Percentiles rank a stretch among this genome's conserved stretches.
These are phyloP conservation scores for Sporothrix curviconia DNA, from an alignment of 2,329 filamentous ascomycete species.

Conservation along the genomic window DNA sequence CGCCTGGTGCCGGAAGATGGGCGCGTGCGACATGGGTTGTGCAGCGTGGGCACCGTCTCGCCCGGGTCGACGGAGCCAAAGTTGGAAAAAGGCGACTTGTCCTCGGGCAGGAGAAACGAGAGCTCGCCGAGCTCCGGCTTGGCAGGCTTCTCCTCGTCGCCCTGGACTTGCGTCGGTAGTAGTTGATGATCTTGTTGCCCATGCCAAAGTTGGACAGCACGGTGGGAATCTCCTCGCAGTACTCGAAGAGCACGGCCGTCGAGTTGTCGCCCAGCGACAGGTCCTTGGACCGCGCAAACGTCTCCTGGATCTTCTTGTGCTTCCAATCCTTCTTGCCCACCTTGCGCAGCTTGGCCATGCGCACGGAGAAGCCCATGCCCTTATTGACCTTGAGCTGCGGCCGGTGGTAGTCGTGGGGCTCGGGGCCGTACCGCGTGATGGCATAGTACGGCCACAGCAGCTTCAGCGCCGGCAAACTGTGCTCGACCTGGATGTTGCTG, in stretches of 20 bases:
- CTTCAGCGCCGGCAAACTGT: conserved; percentile 84
- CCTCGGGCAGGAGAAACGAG: conserved; percentile 79
- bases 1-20: conserved; percentile 79
- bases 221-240: conserved; percentile 87
- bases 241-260: conserved; percentile 81
- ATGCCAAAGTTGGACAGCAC: conserved; percentile 96
- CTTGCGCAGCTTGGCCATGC: conserved; percentile 60
- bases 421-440: conserved; percentile 65
- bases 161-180: conserved; percentile 79
- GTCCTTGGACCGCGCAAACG: conserved; percentile 75
- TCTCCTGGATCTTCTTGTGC: conserved; percentile 67
- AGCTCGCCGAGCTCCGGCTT: conserved; percentile 85
- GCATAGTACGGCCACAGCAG: conserved; percentile 95
- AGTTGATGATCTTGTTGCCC: conserved; percentile 94
- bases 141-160: conserved; percentile 67
- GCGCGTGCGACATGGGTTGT: conserved; percentile 94
- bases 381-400: conserved; percentile 68
- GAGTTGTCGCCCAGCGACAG: conserved; percentile 86
- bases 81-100: conserved; percentile 90
- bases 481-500: conserved; percentile 86
- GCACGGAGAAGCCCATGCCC: conserved; percentile 59
- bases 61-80: conserved; percentile 91
- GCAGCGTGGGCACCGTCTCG: conserved; percentile 81
- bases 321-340: conserved; percentile 78
- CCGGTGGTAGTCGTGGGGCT: conserved; percentile 74